Evolutionary conservation across 2,329 filamentous ascomycete genomes (phyloP).

Genomic region (Magnaporthiopsis rhizophila): DNA sequence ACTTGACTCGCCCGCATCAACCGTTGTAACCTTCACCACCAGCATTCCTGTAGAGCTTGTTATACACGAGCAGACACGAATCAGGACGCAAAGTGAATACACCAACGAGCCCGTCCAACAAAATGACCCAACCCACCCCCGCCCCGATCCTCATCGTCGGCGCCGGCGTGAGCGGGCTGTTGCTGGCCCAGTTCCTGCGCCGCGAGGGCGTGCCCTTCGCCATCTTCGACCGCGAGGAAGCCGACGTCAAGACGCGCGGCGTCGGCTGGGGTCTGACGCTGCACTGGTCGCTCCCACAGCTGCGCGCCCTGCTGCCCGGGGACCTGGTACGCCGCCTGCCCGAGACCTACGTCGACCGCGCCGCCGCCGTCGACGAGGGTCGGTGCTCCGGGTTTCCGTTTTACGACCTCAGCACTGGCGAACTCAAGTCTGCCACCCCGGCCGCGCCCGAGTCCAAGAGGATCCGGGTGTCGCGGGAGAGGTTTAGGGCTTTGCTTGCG

Average conservation of each 20-base stretch:
- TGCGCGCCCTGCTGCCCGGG: slow-evolving; percentile 42
- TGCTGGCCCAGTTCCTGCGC: slow-evolving; percentile 27
- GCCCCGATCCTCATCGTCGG: slow-evolving; percentile 27
- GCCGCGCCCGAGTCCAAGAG: slow-evolving; percentile 34
- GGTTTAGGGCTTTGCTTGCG: slow-evolving; percentile 36
- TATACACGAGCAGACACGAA: too few species aligned
- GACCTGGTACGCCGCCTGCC: slow-evolving; percentile 36
- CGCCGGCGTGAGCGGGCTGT: slow-evolving; percentile 28
- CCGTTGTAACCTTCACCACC: too few species aligned
- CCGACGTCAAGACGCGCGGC: not conserved
- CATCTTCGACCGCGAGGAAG: slow-evolving; percentile 11
- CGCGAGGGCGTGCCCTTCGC: slow-evolving; percentile 30
- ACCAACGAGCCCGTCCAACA: too few species aligned
- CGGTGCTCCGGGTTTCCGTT: slow-evolving; percentile 43
- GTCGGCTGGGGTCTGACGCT: slow-evolving; percentile 6
- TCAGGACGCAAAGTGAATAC: too few species aligned
- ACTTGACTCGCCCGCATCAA: too few species aligned
- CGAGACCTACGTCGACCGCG: slow-evolving; percentile 45
- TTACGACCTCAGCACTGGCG: slow-evolving; percentile 44
- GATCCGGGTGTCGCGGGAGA: slow-evolving; percentile 38
- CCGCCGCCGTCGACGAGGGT: slow-evolving; percentile 35
- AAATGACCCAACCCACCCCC: not conserved
- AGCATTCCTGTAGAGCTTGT: too few species aligned
- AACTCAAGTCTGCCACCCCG: slow-evolving; percentile 31
- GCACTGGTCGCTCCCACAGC: slow-evolving; percentile 35